A percentile compares a stretch with the other conserved stretches of the same genome.
Conservation (phyloP, 257 asterid species). For the Solanum chmielewskii region DNA sequence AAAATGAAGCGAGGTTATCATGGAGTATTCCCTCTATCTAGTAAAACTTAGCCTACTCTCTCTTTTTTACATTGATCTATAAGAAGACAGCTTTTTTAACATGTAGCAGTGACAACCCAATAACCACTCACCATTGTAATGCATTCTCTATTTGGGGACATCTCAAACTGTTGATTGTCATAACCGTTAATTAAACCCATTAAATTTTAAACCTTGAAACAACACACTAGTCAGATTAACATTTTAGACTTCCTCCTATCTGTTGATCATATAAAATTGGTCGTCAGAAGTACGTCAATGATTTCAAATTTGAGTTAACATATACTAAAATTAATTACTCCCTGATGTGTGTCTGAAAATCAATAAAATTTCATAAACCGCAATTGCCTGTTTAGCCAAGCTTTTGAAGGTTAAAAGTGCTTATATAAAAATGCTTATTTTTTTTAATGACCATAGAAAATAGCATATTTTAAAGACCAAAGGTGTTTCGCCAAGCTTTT, state of each 20-base stretch:
- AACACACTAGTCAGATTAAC: not conserved
- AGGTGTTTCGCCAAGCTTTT: not conserved
- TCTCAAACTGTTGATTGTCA: not conserved
- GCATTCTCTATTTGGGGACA: not conserved
- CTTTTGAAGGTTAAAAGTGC: not conserved
- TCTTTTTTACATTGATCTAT: not conserved
- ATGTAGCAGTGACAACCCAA: not conserved
- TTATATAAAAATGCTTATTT: not conserved
- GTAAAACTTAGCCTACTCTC: not conserved
- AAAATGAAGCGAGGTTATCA: not conserved
- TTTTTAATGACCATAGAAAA: not conserved
- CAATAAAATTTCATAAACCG: not conserved
- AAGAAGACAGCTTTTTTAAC: not conserved
- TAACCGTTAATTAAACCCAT: not conserved
- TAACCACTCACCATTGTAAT: not conserved
- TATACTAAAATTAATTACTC: not conserved
- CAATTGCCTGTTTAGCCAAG: not conserved
- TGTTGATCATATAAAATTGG: not conserved
- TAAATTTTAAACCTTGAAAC: not conserved
- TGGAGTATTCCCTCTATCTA: not conserved
- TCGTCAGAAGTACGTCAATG: not conserved
- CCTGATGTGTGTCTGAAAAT: not conserved
- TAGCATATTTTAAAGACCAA: not conserved
- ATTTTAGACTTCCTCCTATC: not conserved
- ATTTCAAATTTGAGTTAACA: not conserved